phyloP scores from a whole-genome alignment of 2,329 filamentous ascomycete species.

The Colletotrichum graminicola region DNA sequence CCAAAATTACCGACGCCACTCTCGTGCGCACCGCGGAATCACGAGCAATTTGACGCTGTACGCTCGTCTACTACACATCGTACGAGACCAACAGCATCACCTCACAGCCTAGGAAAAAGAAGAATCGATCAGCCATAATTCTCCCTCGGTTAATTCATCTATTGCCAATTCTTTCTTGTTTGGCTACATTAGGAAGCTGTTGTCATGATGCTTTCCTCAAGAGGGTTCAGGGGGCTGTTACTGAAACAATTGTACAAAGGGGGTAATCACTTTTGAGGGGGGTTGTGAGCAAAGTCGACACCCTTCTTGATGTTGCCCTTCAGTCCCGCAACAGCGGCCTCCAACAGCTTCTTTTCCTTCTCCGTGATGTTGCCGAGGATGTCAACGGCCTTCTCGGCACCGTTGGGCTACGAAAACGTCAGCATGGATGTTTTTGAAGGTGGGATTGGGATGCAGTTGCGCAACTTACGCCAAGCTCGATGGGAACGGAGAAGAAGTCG shows the following conservation, averaged over 20 bases:
- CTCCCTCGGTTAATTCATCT: conserved; percentile 43
- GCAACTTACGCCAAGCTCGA: conserved; percentile 90
- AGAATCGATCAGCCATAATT: conserved; percentile 48
- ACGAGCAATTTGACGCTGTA: conserved; percentile 23
- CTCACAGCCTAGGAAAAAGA: conserved; percentile 49
- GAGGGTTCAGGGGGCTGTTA: conserved; percentile 18
- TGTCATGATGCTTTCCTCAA: conserved; percentile 36
- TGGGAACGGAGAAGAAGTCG: conserved; percentile 96
- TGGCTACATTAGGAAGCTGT: conserved; percentile 43
- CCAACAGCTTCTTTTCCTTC: conserved; percentile 89
- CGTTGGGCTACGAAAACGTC: conserved; percentile 71
- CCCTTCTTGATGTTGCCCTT: conserved; percentile 97
- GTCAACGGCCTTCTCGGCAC: conserved; percentile 88
- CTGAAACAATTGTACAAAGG: conserved; percentile 42
- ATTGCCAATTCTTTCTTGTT: conserved; percentile 43
- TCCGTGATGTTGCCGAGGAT: conserved; percentile 82
- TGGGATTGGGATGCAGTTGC: neutral
- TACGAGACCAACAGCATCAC: conserved; percentile 24
- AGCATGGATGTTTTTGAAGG: conserved; percentile 44
- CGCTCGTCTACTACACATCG: conserved; percentile 24
- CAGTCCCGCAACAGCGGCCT: conserved; percentile 80
- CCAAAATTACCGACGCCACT: conserved; percentile 29
- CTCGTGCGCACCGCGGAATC: conserved; percentile 18
- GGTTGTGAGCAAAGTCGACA: conserved; percentile 87
- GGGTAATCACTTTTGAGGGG: conserved; percentile 84